These are phyloP conservation scores for Volvariella surrecta DNA, from an alignment of 1,284 basidiomycete species.

Conservation along the genomic window DNA sequence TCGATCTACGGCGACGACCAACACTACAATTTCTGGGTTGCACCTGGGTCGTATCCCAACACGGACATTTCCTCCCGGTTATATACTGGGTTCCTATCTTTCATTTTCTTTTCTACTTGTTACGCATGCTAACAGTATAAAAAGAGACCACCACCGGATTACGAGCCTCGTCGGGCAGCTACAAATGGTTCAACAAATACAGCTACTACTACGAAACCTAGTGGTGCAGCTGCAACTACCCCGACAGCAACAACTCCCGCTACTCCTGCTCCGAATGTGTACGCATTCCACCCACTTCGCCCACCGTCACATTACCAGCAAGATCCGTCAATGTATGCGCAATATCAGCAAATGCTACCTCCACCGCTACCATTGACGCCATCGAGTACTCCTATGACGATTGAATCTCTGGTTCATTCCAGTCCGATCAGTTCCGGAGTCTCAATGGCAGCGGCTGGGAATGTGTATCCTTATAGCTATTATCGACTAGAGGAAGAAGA, in stretches of 20 bases:
- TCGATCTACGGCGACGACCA: too few relatives aligned
- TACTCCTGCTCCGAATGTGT: constrained; percentile 7
- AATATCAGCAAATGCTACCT: too few relatives aligned
- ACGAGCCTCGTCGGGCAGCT: too few relatives aligned
- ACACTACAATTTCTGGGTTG: too few relatives aligned
- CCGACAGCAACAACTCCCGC: not conserved
- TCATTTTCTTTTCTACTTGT: constrained; percentile 5
- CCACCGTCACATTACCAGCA: constrained; percentile 7
- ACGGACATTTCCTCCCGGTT: too few relatives aligned
- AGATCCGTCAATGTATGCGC: too few relatives aligned
- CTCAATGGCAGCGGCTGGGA: not conserved
- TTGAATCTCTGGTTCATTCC: constrained; percentile 55
- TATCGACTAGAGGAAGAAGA: constrained; percentile 2
- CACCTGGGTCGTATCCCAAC: too few relatives aligned
- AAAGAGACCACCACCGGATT: constrained; percentile 25
- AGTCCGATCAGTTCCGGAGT: constrained; percentile 40
- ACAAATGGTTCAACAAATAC: too few relatives aligned
- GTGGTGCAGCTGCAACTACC: too few relatives aligned
- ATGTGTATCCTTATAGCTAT: not conserved
- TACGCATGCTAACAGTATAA: constrained; percentile 39
- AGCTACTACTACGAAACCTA: too few relatives aligned
- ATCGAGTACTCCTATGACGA: constrained; percentile 35
- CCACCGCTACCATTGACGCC: constrained; percentile 9
- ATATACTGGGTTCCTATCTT: too few relatives aligned
- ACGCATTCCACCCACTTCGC: constrained; percentile 1